A percentile compares a stretch with the other conserved stretches of the same genome.
Evolutionary conservation across 768 basidiomycete species (phyloP).

Genomic region (Leccinum longicurvipes): DNA sequence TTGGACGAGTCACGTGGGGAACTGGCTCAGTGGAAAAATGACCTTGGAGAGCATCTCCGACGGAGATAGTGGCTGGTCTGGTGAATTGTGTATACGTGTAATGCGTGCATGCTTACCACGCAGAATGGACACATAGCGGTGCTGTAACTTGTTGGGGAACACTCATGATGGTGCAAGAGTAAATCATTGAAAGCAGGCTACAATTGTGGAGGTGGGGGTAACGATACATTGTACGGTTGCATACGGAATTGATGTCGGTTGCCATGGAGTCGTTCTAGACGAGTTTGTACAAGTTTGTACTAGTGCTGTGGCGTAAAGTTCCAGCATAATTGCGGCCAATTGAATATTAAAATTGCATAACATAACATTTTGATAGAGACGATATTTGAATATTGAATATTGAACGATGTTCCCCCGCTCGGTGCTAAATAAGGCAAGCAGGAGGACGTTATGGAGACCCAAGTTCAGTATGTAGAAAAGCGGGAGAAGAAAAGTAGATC

Average conservation of each 20-base stretch:
- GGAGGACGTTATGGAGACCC: background rate
- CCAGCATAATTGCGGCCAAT: no score
- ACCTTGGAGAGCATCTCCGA: slow-evolving; percentile 10
- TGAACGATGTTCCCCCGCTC: background rate
- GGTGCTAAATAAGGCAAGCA: background rate
- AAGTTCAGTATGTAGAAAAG: background rate
- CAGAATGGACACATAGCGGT: background rate
- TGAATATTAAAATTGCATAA: no score
- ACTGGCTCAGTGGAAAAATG: slow-evolving; percentile 37
- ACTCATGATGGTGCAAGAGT: no score
- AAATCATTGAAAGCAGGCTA: no score
- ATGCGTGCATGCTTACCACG: background rate
- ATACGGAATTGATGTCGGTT: no score
- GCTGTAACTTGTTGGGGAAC: background rate
- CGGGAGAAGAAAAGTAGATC: background rate
- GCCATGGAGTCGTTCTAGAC: background rate
- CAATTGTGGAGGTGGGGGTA: background rate
- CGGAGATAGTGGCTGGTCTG: slow-evolving; percentile 5
- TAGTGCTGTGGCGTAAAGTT: background rate
- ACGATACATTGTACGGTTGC: no score
- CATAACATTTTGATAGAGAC: no score
- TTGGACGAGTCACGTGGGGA: slow-evolving; percentile 51
- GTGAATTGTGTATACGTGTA: background rate
- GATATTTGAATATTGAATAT: no score
- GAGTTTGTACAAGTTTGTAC: no score